Base-by-base conservation (phyloP, 2,329 filamentous ascomycete species). In the Cryphonectria carpinicola region DNA sequence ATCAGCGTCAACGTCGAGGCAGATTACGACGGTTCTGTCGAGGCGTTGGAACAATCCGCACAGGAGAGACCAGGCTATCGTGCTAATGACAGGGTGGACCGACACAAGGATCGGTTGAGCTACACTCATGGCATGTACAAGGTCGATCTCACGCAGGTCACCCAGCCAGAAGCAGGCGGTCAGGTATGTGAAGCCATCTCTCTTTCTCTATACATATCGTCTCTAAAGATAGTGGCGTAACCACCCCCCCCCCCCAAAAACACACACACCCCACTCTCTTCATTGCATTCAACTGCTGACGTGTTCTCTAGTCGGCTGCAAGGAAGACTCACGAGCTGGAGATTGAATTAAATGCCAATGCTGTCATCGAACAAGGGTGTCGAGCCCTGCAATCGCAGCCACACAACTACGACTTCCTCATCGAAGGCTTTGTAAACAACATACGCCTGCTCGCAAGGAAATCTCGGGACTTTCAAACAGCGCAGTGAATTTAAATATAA, bases 1-100 rank as follows among this genome's bases (percentile, higher is more conserved):
- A 91, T 99, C 75, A 97, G 94, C 76, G 90, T 99, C 77, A 98
- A 97, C 78, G 87, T 99, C 2, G 97, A 99, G 88, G 94, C 97
- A 88, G 88, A 91, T 68, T 97, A 91, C 84, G 87, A 94, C 4
- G 93, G 94, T 1, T 77, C 92, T 0, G 84, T 89, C 4, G 83
- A 87, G 54, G 87, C 89, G 71, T 79, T 90, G 19, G 84, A 88
- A 75, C 77, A 80, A 35, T 70, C 81, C 66, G 62, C 13, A 46
- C 70, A 65, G 10, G 77, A 77, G 64, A 80, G 76, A 58, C 76
- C 79, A 74, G 67, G 81, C 8, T 41, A 43, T 75, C 74, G 80
- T 69, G 74, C 84, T 77, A 49, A 49, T 49, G 76, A 83, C 77
- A 79, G 80, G 74, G 82, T 86, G 8, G 90, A 93, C 76, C 89